Evolutionary conservation across 2,329 filamentous ascomycete species (phyloP).

Genomic region (Trichoderma sp.): DNA sequence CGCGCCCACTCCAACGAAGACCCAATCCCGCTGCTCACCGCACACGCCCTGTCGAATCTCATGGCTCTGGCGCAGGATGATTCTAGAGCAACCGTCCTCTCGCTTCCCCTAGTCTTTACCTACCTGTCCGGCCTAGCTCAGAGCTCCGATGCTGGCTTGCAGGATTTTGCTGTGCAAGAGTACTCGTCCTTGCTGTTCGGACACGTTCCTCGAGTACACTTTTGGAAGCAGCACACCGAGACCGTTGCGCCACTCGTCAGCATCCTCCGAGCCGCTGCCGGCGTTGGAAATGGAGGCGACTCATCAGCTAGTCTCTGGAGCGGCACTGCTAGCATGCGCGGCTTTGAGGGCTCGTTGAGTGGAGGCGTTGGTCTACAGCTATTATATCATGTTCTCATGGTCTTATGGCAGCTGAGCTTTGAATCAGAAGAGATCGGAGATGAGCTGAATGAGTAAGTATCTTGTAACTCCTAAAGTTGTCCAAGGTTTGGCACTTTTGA

Average conservation of each 20-base stretch:
- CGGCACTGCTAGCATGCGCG: conserved; percentile 57
- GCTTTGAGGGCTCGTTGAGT: conserved; percentile 66
- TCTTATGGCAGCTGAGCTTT: conserved; percentile 96
- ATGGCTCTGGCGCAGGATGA: conserved; percentile 70
- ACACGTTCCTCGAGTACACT: conserved; percentile 73
- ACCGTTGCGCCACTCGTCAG: conserved; percentile 81
- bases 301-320: conserved; percentile 66
- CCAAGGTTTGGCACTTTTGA: background rate
- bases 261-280: conserved; percentile 78
- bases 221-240: conserved; percentile 89
- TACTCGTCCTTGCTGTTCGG: conserved; percentile 85
- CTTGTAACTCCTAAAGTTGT: background rate
- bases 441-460: conserved; percentile 81
- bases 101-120: conserved; percentile 79
- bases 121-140: conserved; percentile 85
- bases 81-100: conserved; percentile 69
- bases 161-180: conserved; percentile 93
- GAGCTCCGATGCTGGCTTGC: conserved; percentile 83
- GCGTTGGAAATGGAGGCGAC: conserved; percentile 68
- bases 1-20: conserved; percentile 77
- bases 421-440: conserved; percentile 74
- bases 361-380: conserved; percentile 90
- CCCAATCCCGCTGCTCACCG: conserved; percentile 85
- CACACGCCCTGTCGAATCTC: conserved; percentile 80
- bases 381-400: conserved; percentile 89